Evolutionary conservation across 2,329 filamentous ascomycete genomes (phyloP).

Genomic region (Penicillium sp.): DNA sequence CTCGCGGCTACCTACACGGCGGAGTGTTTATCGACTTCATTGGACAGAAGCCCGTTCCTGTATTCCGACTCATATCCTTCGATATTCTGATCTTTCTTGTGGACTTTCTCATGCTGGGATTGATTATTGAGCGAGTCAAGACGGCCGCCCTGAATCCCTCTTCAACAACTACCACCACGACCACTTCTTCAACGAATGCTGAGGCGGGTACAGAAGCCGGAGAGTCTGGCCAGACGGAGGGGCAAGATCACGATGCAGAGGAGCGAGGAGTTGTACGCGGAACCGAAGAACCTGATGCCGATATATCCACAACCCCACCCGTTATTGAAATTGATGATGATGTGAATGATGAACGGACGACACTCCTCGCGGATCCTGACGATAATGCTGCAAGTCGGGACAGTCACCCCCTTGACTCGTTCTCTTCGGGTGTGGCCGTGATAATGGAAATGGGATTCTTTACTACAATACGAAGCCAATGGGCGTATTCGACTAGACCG

Average conservation of each 20-base stretch:
- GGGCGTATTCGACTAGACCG: slow-evolving; percentile 30
- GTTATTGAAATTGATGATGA: slow-evolving; percentile 18
- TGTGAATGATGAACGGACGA: slow-evolving; percentile 29
- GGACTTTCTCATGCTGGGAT: slow-evolving; percentile 59
- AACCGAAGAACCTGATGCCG: slow-evolving; percentile 30
- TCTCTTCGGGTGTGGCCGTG: slow-evolving; percentile 37
- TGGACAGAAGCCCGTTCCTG: slow-evolving; percentile 59
- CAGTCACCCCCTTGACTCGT: slow-evolving; percentile 40
- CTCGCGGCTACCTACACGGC: slow-evolving; percentile 59
- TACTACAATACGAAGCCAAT: slow-evolving; percentile 40
- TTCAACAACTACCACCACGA: slow-evolving; percentile 11
- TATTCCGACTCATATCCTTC: slow-evolving; percentile 52
- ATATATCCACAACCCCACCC: slow-evolving; percentile 20
- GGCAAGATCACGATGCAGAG: slow-evolving; percentile 61
- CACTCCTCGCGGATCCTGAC: slow-evolving; percentile 35
- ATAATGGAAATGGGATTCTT: slow-evolving; percentile 40
- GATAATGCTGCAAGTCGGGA: slow-evolving; percentile 26
- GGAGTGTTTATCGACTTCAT: slow-evolving; percentile 66
- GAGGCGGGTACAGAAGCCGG: slow-evolving; percentile 16
- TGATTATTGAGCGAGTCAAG: slow-evolving; percentile 53
- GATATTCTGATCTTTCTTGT: slow-evolving; percentile 56
- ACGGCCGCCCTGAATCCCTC: slow-evolving; percentile 34
- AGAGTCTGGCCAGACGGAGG: slow-evolving; percentile 3
- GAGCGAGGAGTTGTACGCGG: slow-evolving; percentile 56
- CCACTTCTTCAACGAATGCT: slow-evolving; percentile 14